These are phyloP conservation scores for Debaryomyces castellii DNA, from an alignment of 805 yeast species.

Conservation along the genomic window DNA sequence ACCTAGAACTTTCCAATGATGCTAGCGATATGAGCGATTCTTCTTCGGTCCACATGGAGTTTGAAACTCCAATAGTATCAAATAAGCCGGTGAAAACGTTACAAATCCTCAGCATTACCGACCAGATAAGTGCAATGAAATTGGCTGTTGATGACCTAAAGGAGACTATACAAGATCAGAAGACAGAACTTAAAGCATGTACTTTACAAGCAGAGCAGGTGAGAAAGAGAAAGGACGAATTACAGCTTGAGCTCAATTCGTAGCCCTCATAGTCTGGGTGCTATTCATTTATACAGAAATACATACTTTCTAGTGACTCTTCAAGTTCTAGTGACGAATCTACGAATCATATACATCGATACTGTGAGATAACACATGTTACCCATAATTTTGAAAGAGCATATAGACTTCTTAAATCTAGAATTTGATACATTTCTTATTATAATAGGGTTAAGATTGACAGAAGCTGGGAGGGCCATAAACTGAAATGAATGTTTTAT, in stretches of 20 bases:
- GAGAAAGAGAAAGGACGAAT: not conserved
- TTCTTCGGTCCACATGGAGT: not conserved
- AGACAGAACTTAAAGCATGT: not conserved
- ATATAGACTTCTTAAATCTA: too few relatives aligned
- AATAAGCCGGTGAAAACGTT: not conserved
- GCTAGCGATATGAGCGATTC: constrained; percentile 3
- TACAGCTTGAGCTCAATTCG: not conserved
- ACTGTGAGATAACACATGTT: too few relatives aligned
- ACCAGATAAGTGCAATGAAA: constrained; percentile 1
- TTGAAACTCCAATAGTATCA: not conserved
- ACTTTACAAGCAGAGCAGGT: not conserved
- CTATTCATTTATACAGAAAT: too few relatives aligned
- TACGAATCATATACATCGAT: too few relatives aligned
- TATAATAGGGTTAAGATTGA: too few relatives aligned
- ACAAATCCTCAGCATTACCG: not conserved
- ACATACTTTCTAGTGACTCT: too few relatives aligned
- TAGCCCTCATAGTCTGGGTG: not conserved
- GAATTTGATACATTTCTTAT: too few relatives aligned
- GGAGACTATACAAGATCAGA: not conserved
- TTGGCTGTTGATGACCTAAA: not conserved
- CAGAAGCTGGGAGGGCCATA: too few relatives aligned
- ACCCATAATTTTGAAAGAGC: too few relatives aligned
- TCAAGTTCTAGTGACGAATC: too few relatives aligned
- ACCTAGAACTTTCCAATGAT: constrained; percentile 6
- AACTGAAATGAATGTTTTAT: too few relatives aligned